Conservation (phyloP, 208 protist species). For the Trichomonas gallinae region DNA sequence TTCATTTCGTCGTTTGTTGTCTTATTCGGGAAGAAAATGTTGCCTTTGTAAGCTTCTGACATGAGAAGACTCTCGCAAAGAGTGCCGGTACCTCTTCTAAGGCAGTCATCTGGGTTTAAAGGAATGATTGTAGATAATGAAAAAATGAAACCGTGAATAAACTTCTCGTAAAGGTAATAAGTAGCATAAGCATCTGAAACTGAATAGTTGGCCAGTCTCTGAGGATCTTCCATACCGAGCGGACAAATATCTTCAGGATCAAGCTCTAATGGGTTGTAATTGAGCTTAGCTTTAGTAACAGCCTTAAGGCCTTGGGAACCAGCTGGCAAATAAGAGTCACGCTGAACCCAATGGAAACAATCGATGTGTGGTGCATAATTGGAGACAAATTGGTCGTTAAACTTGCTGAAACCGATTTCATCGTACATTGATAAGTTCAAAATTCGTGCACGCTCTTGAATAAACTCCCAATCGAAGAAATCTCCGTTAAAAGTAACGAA, state of each 20-base stretch:
- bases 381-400: constrained; percentile 68
- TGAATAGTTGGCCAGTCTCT: constrained; percentile 95
- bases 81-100: constrained; percentile 73
- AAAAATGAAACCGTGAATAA: constrained; percentile 98
- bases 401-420: constrained; percentile 38
- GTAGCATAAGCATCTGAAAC: constrained; percentile 99
- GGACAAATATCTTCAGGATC: constrained; percentile 97
- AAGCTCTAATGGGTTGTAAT: constrained; percentile 96
- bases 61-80: constrained; percentile 97
- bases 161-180: constrained; percentile 98
- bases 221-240: constrained; percentile 74
- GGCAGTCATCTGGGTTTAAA: constrained; percentile 81
- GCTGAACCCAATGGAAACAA: constrained; percentile 97
- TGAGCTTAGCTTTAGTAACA: constrained; percentile 83
- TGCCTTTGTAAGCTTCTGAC: constrained; percentile 79
- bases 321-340: constrained; percentile 95
- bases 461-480: constrained; percentile 98
- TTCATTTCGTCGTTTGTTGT: constrained; percentile 46
- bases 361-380: constrained; percentile 85
- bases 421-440: constrained; percentile 43
- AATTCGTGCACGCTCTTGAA: constrained; percentile 68
- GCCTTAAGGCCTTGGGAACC: constrained; percentile 43
- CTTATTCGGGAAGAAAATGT: constrained; percentile 98
- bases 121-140: constrained; percentile 99
- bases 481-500: constrained; percentile 99